phyloP scores from a whole-genome alignment of 2,329 filamentous ascomycete species.

The Amauroascus verrucosus region DNA sequence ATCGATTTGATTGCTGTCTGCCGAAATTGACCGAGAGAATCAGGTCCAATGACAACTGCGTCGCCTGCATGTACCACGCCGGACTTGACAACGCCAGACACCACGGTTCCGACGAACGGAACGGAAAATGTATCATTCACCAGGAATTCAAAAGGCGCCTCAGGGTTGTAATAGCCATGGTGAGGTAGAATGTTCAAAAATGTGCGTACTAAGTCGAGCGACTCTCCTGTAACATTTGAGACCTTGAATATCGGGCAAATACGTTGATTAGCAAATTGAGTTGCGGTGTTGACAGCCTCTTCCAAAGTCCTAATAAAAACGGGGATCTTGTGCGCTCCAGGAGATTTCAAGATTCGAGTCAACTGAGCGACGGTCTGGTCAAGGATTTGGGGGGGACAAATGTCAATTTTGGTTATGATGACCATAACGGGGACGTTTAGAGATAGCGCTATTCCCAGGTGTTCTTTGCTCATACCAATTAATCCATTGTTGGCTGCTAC shows the following conservation, averaged over 20 bases:
- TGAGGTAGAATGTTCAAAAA: conserved; percentile 95
- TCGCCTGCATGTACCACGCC: conserved; percentile 88
- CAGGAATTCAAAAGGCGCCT: conserved; percentile 85
- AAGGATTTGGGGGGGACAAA: conserved; percentile 89
- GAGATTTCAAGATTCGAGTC: conserved; percentile 84
- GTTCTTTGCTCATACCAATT: conserved; percentile 97
- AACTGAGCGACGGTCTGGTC: conserved; percentile 88
- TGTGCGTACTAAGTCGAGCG: conserved; percentile 76
- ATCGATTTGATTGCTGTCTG: conserved; percentile 83
- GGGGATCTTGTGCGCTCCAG: conserved; percentile 87
- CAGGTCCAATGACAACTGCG: conserved; percentile 75
- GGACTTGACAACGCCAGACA: conserved; percentile 83
- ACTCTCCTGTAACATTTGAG: conserved; percentile 91
- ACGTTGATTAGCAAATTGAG: conserved; percentile 86
- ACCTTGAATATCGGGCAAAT: conserved; percentile 98
- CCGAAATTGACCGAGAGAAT: conserved; percentile 80
- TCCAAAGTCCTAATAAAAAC: conserved; percentile 88
- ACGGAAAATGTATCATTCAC: conserved; percentile 98
- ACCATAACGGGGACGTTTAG: conserved; percentile 98
- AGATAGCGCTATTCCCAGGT: conserved; percentile 85
- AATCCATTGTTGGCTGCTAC: conserved; percentile 96
- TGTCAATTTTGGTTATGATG: conserved; percentile 95
- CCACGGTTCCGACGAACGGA: conserved; percentile 90
- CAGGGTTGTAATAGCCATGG: conserved; percentile 80
- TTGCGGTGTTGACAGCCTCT: conserved; percentile 88